Evolutionary conservation across 257 asterid species (phyloP).

Genomic region (Petrea volubilis): DNA sequence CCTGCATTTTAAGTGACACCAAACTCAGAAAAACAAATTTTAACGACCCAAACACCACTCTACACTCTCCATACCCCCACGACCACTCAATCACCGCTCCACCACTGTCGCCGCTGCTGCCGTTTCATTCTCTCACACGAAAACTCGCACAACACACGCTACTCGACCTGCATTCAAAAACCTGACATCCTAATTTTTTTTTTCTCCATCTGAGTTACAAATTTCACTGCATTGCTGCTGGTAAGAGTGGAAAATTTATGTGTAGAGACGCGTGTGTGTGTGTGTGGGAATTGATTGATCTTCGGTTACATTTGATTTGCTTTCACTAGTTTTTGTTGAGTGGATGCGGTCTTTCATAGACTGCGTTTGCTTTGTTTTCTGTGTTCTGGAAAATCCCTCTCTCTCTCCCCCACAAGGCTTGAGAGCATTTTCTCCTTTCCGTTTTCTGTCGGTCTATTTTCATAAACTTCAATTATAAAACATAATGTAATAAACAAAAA

Average conservation of each 20-base stretch:
- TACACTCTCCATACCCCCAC: slow-evolving; percentile 13
- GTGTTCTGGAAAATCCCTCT: slow-evolving; percentile 32
- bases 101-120: slow-evolving; percentile 19
- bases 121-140: neutral
- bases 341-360: slow-evolving; percentile 28
- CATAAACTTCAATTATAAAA: too few relatives aligned
- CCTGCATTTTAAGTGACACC: slow-evolving; percentile 50
- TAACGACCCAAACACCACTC: slow-evolving; percentile 25
- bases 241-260: slow-evolving; percentile 18
- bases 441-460: neutral
- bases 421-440: slow-evolving; percentile 15
- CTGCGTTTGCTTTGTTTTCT: slow-evolving; percentile 35
- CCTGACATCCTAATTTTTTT: slow-evolving; percentile 27
- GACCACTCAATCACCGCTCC: slow-evolving; percentile 2
- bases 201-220: slow-evolving; percentile 12
- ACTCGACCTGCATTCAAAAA: slow-evolving; percentile 10
- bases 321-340: neutral
- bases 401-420: slow-evolving; percentile 14
- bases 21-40: slow-evolving; percentile 26
- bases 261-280: neutral
- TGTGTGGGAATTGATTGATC: slow-evolving; percentile 20
- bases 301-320: slow-evolving; percentile 26
- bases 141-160: slow-evolving; percentile 27
- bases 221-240: slow-evolving; percentile 28
- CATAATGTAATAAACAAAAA: too few relatives aligned